Base-by-base conservation (phyloP, 352 stramenopile genomes). In the Thalassiosira livingstoniorum region DNA sequence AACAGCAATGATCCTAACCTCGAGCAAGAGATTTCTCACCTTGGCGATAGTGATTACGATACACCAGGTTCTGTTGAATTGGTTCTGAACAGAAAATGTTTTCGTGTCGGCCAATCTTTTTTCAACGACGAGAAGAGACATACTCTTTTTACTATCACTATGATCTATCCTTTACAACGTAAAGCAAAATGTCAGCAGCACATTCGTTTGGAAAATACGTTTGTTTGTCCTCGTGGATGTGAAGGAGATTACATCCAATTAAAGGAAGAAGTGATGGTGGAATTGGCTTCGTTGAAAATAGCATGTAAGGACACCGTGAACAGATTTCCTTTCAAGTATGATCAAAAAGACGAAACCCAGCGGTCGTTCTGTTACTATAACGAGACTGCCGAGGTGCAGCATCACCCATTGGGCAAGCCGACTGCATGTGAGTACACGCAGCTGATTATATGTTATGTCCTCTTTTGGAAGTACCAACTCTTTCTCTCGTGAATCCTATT, bases 11-110 rank as follows among this genome's bases (percentile, higher is more conserved):
- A 82, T 55, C 34, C 34, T 5, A n/a, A 13, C 45, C 53, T 35
- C 18, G 15, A 76, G 32, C n/a, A 53, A 35, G 61, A 62, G 5
- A 42, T 84, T 21, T 65, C 61, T 23, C 76, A 79, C 25, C 63
- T 84, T n/a, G 47, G 39, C 43, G 47, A 84, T 0, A 84, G 76
- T 21, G 72, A 84, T 27, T 84, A 84, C 43, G 57, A 84, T 37
- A 15, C 32, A 15, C 61, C 61, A 5, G 76, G 76, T 15, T 79
- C 76, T 7, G 76, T 68, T 21, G 76, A 84, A 60, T 42, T 78
- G 1, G 39, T 75, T 55, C n/a, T 79, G 13, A 76, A 84, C 42
- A 51, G 76, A 39, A 70, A 69, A 34, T 71, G 35, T n/a, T 84
- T 66, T 45, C 51, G 77, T 2, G 77, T 84, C 23, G 77, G 77